A percentile compares a stretch with the other conserved stretches of the same genome.
Conservation (phyloP, 805 yeast species). For the Kuraishia cidri region DNA sequence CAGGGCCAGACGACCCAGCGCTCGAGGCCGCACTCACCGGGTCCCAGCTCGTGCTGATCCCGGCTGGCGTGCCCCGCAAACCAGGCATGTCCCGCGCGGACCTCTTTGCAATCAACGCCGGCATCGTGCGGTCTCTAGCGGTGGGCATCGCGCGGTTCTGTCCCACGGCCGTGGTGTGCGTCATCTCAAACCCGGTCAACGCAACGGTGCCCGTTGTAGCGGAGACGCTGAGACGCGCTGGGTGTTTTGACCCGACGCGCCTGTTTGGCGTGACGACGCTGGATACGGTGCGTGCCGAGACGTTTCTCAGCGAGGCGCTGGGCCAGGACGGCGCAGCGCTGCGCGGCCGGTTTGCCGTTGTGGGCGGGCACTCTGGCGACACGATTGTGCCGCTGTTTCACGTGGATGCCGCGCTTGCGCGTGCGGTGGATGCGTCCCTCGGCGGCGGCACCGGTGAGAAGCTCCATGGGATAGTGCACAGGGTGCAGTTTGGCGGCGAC, state of each 20-base stretch:
- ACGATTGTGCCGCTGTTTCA: slow-evolving; percentile 42
- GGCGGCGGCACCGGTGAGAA: not conserved
- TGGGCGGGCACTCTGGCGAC: slow-evolving; percentile 51
- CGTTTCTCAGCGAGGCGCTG: slow-evolving; percentile 30
- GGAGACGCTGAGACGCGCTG: slow-evolving; percentile 41
- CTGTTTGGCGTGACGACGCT: slow-evolving; percentile 54
- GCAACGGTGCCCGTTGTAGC: slow-evolving; percentile 55
- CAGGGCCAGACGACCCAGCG: slow-evolving; percentile 14
- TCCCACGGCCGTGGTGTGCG: slow-evolving; percentile 45
- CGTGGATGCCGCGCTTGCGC: slow-evolving; percentile 39
- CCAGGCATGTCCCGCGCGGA: slow-evolving; percentile 95
- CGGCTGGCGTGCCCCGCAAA: slow-evolving; percentile 90
- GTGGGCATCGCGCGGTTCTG: slow-evolving; percentile 36
- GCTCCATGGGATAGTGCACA: slow-evolving; percentile 27
- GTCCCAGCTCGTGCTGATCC: slow-evolving; percentile 37
- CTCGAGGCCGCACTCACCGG: slow-evolving; percentile 33
- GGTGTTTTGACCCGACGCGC: slow-evolving; percentile 41
- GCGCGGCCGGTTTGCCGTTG: slow-evolving; percentile 36
- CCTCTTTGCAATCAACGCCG: slow-evolving; percentile 68
- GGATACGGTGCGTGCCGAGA: slow-evolving; percentile 48
- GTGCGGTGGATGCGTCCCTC: slow-evolving; percentile 2
- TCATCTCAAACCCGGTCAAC: slow-evolving; percentile 54
- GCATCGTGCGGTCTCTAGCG: slow-evolving; percentile 41
- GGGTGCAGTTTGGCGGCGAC: slow-evolving; percentile 52
- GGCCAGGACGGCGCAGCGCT: slow-evolving; percentile 16